Percentiles rank a stretch among this genome's conserved stretches.
phyloP scores from a whole-genome alignment of 2,329 filamentous ascomycete genomes.

The Hymenoscyphus occultus region DNA sequence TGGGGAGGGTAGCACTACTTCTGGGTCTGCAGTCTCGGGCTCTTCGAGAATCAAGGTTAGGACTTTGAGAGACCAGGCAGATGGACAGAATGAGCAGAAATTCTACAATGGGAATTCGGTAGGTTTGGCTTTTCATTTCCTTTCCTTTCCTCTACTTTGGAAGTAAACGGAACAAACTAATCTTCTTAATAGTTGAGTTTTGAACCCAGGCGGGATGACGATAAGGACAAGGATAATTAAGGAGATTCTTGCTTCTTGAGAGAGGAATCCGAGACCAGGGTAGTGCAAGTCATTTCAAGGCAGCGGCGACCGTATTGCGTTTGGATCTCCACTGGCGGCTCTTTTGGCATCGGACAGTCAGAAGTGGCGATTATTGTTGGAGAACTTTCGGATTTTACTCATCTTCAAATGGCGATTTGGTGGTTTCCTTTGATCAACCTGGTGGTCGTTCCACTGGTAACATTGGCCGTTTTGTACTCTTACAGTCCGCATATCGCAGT shows the following conservation, averaged over 20 bases:
- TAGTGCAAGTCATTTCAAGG: neutral
- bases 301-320: neutral
- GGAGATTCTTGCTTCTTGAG: neutral
- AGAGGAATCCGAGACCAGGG: neutral
- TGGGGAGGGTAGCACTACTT: neutral
- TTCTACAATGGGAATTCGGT: constrained; percentile 93
- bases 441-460: neutral
- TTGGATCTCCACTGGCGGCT: neutral
- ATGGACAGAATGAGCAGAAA: constrained; percentile 59
- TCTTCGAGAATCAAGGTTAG: constrained; percentile 43
- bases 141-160: neutral
- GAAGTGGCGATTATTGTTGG: neutral
- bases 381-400: too few relatives aligned
- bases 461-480: neutral
- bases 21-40: constrained; percentile 2
- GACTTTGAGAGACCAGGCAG: constrained; percentile 53
- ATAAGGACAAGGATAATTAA: constrained; percentile 27
- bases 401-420: too few relatives aligned
- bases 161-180: constrained; percentile 6
- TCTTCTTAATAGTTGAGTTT: constrained; percentile 30
- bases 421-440: neutral
- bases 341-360: neutral
- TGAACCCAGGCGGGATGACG: constrained; percentile 32
- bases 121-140: constrained; percentile 26
- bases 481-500: neutral